Evolutionary conservation across 169 alveolate species (phyloP), one percentile per base, ranked within the genome.

Genomic region (Eimeria maxima): DNA sequence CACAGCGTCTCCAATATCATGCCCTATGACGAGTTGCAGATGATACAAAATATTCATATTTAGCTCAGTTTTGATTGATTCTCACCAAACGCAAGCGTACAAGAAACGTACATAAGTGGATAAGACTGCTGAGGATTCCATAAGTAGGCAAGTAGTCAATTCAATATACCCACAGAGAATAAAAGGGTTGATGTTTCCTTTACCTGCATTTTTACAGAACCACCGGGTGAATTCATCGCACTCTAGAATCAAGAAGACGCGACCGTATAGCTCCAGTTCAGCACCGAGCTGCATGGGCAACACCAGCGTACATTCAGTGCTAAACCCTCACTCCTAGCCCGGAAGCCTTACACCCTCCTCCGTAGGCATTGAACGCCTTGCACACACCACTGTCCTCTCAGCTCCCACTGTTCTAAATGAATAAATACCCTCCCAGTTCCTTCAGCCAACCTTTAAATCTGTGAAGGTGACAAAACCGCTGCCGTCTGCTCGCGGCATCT

Each of bases 151-250:
- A 33, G 50, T 18, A 38, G 87, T 24, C 50, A 47, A 47, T 76
- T 42, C 33, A 8, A 8, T 76, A 0, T 14, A 53, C 60, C 1
- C 44, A 42, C 87, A 44, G 13, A 7, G 63, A 11, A 6, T 38
- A 29, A 76, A 33, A 44, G 1, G 18, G 18, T 5, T 71, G 50
- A 44, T 16, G 69, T 27, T 24, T 4, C 69, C 69, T 65, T 57
- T 86, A 86, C 93, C 96, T 69, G 96, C 93, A 45, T 63, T 65
- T 97, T 29, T 60, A 83, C 95, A 98, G 92, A 97, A 98, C 95
- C 97, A 95, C 93, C 97, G 95, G 57, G 99, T 98, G 95, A 97
- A 98, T 11, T 97, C 98, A 90, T 98, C 99, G 96, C 98, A 97
- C 93, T 97, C 98, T 65, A 96, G 74, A 29, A 98, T 95, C 96